These are phyloP conservation scores for Magnaporthiopsis incrustans DNA, from an alignment of 2,329 filamentous ascomycete species.

Conservation along the genomic window DNA sequence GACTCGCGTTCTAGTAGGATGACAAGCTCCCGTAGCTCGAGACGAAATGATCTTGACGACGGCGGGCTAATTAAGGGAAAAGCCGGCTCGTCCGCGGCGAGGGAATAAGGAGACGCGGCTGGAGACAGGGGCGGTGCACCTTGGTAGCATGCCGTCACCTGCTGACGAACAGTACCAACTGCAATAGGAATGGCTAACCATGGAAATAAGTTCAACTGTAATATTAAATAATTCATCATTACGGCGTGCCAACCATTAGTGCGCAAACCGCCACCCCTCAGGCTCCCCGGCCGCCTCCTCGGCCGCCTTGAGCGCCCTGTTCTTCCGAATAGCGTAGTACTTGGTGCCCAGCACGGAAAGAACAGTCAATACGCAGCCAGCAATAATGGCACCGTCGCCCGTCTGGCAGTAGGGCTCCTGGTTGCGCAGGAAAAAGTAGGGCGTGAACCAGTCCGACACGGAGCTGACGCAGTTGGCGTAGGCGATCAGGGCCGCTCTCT, in stretches of 20 bases:
- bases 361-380: background rate
- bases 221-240: too few relatives aligned
- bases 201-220: too few relatives aligned
- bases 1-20: too few relatives aligned
- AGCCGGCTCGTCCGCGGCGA: too few relatives aligned
- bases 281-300: background rate
- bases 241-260: background rate
- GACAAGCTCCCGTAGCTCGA: too few relatives aligned
- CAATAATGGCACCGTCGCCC: background rate
- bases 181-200: too few relatives aligned
- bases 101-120: too few relatives aligned
- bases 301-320: background rate
- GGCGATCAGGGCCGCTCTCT: background rate
- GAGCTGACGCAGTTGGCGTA: constrained; percentile 1
- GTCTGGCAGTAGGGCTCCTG: constrained; percentile 1
- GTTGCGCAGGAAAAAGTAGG: constrained; percentile 1
- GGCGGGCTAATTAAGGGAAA: too few relatives aligned
- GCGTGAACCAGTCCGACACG: background rate
- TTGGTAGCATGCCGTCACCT: too few relatives aligned
- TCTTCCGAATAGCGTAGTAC: background rate
- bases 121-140: too few relatives aligned
- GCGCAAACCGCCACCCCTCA: background rate
- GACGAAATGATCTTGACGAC: too few relatives aligned
- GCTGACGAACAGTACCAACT: too few relatives aligned
- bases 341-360: background rate